A percentile compares a stretch with the other conserved stretches of the same genome.
These are phyloP conservation scores for Groenewaldozyma auringiensis DNA, from an alignment of 1,139 yeast genomes.

Conservation along the genomic window DNA sequence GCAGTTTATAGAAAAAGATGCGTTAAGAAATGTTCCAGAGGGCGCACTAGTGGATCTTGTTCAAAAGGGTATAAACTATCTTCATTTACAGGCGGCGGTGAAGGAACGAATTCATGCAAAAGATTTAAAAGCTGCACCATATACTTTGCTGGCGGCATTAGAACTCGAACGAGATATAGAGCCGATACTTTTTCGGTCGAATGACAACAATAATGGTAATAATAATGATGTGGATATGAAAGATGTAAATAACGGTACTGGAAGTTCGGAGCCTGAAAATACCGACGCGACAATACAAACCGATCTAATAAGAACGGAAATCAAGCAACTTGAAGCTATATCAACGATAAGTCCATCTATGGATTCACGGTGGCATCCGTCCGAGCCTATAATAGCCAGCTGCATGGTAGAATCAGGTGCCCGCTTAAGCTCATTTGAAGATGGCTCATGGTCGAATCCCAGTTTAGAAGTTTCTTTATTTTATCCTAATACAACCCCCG, in stretches of 20 bases:
- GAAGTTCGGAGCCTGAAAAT: background rate
- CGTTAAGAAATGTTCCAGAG: conserved; percentile 45
- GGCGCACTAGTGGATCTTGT: conserved; percentile 77
- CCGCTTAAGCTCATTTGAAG: conserved; percentile 8
- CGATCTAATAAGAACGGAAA: conserved; percentile 1
- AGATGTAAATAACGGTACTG: background rate
- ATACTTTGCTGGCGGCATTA: conserved; percentile 36
- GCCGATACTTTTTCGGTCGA: background rate
- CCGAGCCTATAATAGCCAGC: conserved; percentile 15
- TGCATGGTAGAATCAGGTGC: conserved; percentile 14
- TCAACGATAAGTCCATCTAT: conserved; percentile 14
- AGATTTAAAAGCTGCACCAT: conserved; percentile 11
- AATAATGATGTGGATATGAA: background rate
- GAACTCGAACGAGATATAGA: conserved; percentile 15
- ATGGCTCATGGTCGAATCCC: background rate
- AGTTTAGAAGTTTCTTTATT: conserved; percentile 5
- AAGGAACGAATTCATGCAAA: conserved; percentile 17
- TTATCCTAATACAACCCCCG: conserved; percentile 9
- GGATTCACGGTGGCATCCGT: conserved; percentile 23
- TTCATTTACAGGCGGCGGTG: conserved; percentile 46
- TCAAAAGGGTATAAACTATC: conserved; percentile 76
- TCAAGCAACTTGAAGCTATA: conserved; percentile 2
- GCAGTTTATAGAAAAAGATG: conserved; percentile 47
- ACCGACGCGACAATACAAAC: conserved; percentile 2
- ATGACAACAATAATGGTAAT: conserved; percentile 1